phyloP scores from a whole-genome alignment of 306 rosid species.

The Ceratonia siliqua region DNA sequence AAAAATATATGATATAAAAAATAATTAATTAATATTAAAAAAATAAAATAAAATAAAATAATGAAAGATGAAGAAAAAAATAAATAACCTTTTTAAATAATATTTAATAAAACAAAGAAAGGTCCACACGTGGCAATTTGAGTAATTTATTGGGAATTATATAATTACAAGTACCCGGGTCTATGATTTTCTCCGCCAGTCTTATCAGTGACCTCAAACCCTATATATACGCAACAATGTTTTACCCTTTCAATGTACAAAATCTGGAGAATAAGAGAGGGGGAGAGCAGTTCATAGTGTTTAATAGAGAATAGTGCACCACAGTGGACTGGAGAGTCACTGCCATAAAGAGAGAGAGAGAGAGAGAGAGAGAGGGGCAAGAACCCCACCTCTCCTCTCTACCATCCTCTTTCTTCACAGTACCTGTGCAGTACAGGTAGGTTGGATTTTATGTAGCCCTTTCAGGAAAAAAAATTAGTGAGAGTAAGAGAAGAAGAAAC shows the following conservation, averaged over 20 bases:
- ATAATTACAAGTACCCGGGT: slow-evolving; percentile 31
- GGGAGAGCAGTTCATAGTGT: neutral
- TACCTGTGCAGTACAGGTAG: slow-evolving; percentile 26
- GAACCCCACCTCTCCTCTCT: slow-evolving; percentile 31
- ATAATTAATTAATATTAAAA: too few relatives aligned
- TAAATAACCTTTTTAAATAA: too few relatives aligned
- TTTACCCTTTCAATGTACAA: slow-evolving; percentile 15
- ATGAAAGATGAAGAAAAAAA: too few relatives aligned
- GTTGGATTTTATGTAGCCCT: slow-evolving; percentile 34
- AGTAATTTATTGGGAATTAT: neutral
- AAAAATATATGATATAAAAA: too few relatives aligned
- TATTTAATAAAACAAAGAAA: neutral
- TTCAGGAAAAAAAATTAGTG: neutral
- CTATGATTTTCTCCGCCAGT: slow-evolving; percentile 53
- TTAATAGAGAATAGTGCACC: slow-evolving; percentile 43
- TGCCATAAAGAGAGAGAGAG: slow-evolving; percentile 25
- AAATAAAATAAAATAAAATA: too few relatives aligned
- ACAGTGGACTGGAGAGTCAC: slow-evolving; percentile 38
- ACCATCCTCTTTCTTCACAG: slow-evolving; percentile 24
- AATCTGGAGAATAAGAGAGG: slow-evolving; percentile 5
- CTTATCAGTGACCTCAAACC: slow-evolving; percentile 47
- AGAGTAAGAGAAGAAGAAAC: neutral
- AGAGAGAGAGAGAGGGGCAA: neutral
- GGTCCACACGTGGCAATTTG: neutral
- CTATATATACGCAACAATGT: slow-evolving; percentile 46